Base-by-base conservation (phyloP, 2,329 filamentous ascomycete genomes). In the Exophiala phaeomuriformis region DNA sequence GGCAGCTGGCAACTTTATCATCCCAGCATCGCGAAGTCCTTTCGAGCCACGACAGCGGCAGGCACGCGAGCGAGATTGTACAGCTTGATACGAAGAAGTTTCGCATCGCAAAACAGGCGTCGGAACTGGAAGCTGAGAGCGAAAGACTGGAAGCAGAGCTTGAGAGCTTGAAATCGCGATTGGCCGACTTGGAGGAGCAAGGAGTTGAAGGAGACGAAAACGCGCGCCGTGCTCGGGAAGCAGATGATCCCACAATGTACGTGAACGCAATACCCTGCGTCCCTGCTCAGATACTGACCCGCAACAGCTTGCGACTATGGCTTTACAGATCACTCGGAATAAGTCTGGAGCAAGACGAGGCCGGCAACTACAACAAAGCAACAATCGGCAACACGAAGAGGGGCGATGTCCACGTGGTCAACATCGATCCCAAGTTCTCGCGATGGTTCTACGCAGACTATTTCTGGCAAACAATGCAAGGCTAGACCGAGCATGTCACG, bases 401-500 rank as follows among this genome's bases (percentile, higher is more conserved):
- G 74, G 90, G 90, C 5, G 90, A 97, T 68, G 89, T 97, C 48
- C 88, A 95, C 68, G 88, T 97, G 47, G 85, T 98, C 56, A 95
- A 95, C 65, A 84, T 98, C 68, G 90, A 97, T 64, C 84, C 86
- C 64, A 95, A 93, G 73, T 90, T 95, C 69, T 91, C 88, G 54
- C 80, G 84, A 58, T 91, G 86, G 69, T 96, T 94, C 67, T 95
- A 96, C 66, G 88, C 90, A 27, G 94, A 95, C 65, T 95, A 95
- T 69, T 94, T 97, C 67, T 98, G 93, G 93, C 80, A 89, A 65
- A 91, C 84, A 31, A 76, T 96, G 68, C 94, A 75, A 69, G 69
- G 67, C 3, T 64, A 53, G 57, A 33, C 31, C 3, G 5, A 41
- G 46, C 10, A 7, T 6, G 31, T n/a, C 10, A 45, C 30, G 4